Evolutionary conservation across 2,329 filamentous ascomycete genomes (phyloP).

Genomic region (Colletotrichum sansevieriae): DNA sequence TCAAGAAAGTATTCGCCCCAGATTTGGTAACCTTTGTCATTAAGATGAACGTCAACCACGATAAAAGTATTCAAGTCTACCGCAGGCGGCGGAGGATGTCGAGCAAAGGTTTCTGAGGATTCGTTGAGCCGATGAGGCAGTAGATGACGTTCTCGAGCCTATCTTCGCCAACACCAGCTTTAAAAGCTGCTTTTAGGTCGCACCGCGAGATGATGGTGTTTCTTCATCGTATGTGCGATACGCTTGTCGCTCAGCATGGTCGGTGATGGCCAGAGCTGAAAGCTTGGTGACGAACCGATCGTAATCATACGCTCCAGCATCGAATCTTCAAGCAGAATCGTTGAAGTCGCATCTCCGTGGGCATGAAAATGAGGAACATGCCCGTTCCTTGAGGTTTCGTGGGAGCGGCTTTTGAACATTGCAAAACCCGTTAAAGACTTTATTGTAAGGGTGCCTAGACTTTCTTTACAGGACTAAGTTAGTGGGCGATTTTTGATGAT

Average conservation of each 20-base stretch:
- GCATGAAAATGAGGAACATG: background rate
- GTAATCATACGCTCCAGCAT: slow-evolving; percentile 20
- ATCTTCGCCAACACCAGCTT: slow-evolving; percentile 11
- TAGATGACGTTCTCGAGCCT: slow-evolving; percentile 20
- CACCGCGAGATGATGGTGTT: background rate
- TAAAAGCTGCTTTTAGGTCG: background rate
- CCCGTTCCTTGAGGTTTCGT: background rate
- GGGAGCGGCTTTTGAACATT: background rate
- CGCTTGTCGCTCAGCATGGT: background rate
- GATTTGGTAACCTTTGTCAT: background rate
- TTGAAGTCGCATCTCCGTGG: no score
- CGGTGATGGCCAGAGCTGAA: background rate
- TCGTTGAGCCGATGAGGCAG: slow-evolving; percentile 2
- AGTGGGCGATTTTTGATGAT: background rate
- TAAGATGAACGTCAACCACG: background rate
- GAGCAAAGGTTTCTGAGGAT: background rate
- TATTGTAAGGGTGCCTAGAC: background rate
- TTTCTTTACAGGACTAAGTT: background rate
- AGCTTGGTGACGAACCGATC: background rate
- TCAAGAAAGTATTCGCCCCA: background rate
- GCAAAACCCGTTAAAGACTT: background rate
- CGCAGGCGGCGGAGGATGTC: background rate
- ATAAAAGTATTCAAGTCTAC: background rate
- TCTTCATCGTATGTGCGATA: background rate
- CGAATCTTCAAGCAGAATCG: background rate